phyloP scores from a whole-genome alignment of 805 yeast genomes.

The Candida vartiovaarae region DNA sequence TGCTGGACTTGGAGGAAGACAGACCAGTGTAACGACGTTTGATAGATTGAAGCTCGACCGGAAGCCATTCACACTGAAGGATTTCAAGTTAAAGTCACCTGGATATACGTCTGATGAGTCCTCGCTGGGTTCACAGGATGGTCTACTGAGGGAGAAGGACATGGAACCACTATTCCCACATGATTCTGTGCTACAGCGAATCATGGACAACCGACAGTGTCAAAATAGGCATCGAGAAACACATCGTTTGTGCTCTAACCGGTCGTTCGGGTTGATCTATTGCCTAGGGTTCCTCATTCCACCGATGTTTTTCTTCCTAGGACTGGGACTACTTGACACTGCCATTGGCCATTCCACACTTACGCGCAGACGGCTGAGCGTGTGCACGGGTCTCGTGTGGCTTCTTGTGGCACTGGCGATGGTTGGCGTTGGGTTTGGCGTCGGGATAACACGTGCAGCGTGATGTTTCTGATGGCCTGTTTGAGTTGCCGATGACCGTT shows the following conservation, averaged over 20 bases:
- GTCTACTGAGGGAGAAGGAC: background rate
- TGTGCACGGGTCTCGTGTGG: constrained; percentile 14
- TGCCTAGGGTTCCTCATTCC: constrained; percentile 19
- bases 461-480: no score
- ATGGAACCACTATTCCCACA: constrained; percentile 1
- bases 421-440: constrained; percentile 40
- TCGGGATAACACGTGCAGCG: constrained; percentile 26
- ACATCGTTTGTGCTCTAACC: no score
- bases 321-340: constrained; percentile 20
- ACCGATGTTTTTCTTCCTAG: constrained; percentile 24
- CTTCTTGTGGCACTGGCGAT: constrained; percentile 27
- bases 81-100: background rate
- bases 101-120: background rate
- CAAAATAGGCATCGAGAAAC: background rate
- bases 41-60: background rate
- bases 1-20: background rate
- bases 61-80: background rate
- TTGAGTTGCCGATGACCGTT: no score
- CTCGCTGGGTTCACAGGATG: background rate
- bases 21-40: background rate
- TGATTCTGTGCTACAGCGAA: constrained; percentile 14
- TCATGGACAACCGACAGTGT: constrained; percentile 10
- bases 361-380: constrained; percentile 12
- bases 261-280: constrained; percentile 4
- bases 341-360: constrained; percentile 7